Percentiles rank a stretch among this genome's conserved stretches.
Evolutionary conservation across 371 early-diverging fungal genomes (phyloP).

Genomic region (Mortierella sp.): DNA sequence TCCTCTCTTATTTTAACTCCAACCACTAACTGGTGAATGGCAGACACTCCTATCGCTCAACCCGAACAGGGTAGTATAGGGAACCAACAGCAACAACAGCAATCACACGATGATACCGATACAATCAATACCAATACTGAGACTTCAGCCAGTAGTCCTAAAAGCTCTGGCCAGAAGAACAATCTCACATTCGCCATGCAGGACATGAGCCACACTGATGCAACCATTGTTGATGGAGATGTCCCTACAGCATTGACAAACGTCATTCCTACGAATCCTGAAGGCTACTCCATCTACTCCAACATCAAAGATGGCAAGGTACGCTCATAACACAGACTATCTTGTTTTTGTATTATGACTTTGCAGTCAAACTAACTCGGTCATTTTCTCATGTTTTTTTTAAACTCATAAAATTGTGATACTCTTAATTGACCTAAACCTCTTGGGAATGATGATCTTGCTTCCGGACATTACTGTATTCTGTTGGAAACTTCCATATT

Average conservation of each 20-base stretch:
- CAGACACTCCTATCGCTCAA: slow-evolving; percentile 27
- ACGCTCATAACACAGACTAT: slow-evolving; percentile 2
- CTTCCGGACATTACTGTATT: background rate
- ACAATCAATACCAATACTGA: background rate
- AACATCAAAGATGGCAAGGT: slow-evolving; percentile 56
- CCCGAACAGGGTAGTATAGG: slow-evolving; percentile 25
- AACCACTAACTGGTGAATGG: slow-evolving; percentile 23
- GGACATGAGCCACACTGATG: slow-evolving; percentile 4
- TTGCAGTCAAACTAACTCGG: background rate
- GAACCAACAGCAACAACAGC: slow-evolving; percentile 11
- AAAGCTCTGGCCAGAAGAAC: slow-evolving; percentile 14
- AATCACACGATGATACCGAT: background rate
- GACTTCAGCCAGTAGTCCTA: background rate
- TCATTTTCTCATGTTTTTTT: background rate
- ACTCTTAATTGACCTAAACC: background rate
- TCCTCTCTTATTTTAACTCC: background rate
- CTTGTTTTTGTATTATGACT: background rate
- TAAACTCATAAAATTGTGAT: background rate
- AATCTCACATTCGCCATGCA: slow-evolving; percentile 33
- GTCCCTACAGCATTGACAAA: slow-evolving; percentile 4
- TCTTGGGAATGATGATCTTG: background rate
- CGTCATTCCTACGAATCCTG: slow-evolving; percentile 13
- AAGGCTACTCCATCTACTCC: slow-evolving; percentile 56
- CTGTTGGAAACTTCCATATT: background rate
- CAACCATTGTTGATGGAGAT: background rate